These are phyloP conservation scores for Adansonia grandidieri DNA, from an alignment of 441 rosid genomes.

Conservation along the genomic window DNA sequence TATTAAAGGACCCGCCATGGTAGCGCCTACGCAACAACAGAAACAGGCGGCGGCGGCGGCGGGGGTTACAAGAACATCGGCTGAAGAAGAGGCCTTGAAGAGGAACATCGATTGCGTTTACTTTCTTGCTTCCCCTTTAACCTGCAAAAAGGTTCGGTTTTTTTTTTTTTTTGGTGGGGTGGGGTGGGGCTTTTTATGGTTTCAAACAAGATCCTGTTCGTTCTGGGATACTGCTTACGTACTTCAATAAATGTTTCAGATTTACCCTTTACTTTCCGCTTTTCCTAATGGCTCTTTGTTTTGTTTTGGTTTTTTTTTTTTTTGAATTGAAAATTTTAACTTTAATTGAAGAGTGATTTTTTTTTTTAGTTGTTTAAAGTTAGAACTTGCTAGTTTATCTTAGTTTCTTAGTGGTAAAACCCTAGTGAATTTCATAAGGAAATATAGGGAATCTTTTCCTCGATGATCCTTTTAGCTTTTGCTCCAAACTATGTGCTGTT, in stretches of 20 bases:
- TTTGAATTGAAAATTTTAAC: neutral
- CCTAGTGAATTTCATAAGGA: neutral
- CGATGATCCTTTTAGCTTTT: neutral
- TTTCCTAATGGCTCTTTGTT: neutral
- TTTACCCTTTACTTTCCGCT: conserved; percentile 26
- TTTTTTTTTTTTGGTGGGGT: neutral
- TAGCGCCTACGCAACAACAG: conserved; percentile 41
- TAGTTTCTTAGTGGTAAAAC: neutral
- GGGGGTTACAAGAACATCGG: conserved; percentile 36
- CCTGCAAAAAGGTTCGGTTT: conserved; percentile 57
- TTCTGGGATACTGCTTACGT: conserved; percentile 15
- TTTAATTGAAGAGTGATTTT: neutral
- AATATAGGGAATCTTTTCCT: neutral
- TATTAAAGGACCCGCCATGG: conserved; percentile 49
- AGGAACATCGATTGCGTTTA: conserved; percentile 97
- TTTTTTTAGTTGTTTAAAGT: neutral
- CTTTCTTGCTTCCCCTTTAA: conserved; percentile 93
- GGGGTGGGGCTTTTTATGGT: neutral
- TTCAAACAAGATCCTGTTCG: conserved; percentile 14
- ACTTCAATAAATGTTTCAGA: conserved; percentile 41
- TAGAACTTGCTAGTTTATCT: conserved; percentile 21
- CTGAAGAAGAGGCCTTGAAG: conserved; percentile 86
- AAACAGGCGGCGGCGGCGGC: conserved; percentile 31
- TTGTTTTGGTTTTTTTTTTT: neutral
- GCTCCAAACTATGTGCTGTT: neutral